Conservation (phyloP, 768 basidiomycete genomes). For the Boletus pseudo-olivaceus region DNA sequence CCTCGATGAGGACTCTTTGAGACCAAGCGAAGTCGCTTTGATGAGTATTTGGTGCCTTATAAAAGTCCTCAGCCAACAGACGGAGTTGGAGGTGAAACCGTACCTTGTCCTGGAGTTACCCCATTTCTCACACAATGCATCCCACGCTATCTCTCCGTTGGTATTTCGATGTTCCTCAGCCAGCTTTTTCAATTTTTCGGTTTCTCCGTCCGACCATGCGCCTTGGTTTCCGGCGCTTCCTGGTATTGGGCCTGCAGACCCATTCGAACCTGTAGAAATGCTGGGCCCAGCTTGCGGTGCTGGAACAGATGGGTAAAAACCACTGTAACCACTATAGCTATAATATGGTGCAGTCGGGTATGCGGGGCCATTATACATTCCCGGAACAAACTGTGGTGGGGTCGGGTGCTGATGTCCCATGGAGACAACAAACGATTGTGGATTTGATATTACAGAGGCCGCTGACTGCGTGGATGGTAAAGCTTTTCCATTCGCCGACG, state of each 20-base stretch:
- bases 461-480: constrained; percentile 33
- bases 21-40: constrained; percentile 73
- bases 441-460: constrained; percentile 60
- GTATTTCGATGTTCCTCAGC: constrained; percentile 62
- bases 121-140: constrained; percentile 71
- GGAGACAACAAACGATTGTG: constrained; percentile 70
- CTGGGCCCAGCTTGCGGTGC: constrained; percentile 24
- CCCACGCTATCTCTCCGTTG: constrained; percentile 65
- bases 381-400: constrained; percentile 41
- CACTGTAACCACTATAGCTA: constrained; percentile 41
- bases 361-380: constrained; percentile 32
- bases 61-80: constrained; percentile 4
- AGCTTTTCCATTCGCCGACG: constrained; percentile 33
- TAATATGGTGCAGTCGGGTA: constrained; percentile 69
- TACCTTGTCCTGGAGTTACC: constrained; percentile 72
- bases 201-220: constrained; percentile 77
- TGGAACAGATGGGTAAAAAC: constrained; percentile 31
- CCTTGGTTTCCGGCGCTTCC: constrained; percentile 54
- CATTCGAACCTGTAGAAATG: constrained; percentile 26
- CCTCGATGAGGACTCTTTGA: constrained; percentile 71
- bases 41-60: constrained; percentile 77
- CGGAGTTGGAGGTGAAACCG: constrained; percentile 9
- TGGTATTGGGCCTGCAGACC: constrained; percentile 12
- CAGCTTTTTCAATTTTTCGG: constrained; percentile 60
- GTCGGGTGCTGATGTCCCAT: constrained; percentile 53